Evolutionary conservation across 1,139 yeast genomes (phyloP).

Genomic region (Yarrowia galli): DNA sequence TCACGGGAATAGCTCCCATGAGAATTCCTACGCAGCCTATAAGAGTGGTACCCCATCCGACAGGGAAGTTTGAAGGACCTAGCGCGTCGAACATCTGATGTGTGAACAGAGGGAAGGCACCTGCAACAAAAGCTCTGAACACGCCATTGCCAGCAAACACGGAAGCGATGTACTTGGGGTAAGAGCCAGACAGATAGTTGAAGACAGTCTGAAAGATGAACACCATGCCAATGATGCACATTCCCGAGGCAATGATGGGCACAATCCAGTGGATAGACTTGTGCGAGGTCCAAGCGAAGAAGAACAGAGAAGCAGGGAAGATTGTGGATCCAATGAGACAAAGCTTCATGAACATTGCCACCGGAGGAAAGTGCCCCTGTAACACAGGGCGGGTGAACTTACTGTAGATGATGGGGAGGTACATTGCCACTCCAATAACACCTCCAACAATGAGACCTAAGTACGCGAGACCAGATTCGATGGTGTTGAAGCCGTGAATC

Average conservation of each 20-base stretch:
- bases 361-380: neutral
- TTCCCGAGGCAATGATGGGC: conserved; percentile 74
- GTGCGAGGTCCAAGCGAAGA: conserved; percentile 66
- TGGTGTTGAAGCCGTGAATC: neutral
- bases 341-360: conserved; percentile 23
- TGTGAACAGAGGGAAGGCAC: conserved; percentile 70
- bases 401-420: conserved; percentile 5
- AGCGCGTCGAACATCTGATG: conserved; percentile 54
- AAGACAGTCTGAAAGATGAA: conserved; percentile 78
- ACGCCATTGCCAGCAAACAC: conserved; percentile 63
- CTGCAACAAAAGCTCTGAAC: conserved; percentile 54
- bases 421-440: neutral
- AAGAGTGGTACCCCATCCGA: conserved; percentile 64
- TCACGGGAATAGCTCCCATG: neutral
- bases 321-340: conserved; percentile 62
- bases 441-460: neutral
- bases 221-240: conserved; percentile 78
- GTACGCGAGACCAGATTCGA: neutral
- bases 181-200: conserved; percentile 73
- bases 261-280: conserved; percentile 75
- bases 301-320: conserved; percentile 58
- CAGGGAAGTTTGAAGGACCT: conserved; percentile 55
- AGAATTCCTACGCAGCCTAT: conserved; percentile 56
- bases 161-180: conserved; percentile 73
- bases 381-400: conserved; percentile 3